These are phyloP conservation scores for Boletales sp. DNA, from an alignment of 768 basidiomycete species.

Conservation along the genomic window DNA sequence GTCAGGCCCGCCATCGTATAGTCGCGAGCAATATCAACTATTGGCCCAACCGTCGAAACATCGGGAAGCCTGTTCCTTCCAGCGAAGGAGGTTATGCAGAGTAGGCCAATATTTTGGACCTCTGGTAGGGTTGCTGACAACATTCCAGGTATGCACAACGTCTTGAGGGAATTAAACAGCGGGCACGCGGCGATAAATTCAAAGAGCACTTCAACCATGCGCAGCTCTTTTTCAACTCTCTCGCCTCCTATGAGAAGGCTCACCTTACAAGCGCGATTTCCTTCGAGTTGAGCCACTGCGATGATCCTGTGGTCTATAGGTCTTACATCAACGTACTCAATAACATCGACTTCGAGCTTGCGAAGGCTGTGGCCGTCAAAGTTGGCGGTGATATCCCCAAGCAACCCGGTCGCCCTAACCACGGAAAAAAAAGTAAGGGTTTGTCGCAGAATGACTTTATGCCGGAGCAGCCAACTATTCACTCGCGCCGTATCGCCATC, in stretches of 20 bases:
- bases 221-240: slow-evolving; percentile 82
- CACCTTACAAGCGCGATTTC: slow-evolving; percentile 69
- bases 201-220: slow-evolving; percentile 73
- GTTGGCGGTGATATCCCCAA: slow-evolving; percentile 61
- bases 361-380: slow-evolving; percentile 59
- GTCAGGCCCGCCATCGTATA: slow-evolving; percentile 54
- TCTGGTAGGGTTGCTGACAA: slow-evolving; percentile 8
- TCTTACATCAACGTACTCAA: slow-evolving; percentile 65
- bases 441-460: slow-evolving; percentile 59
- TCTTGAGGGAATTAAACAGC: slow-evolving; percentile 51
- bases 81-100: slow-evolving; percentile 57
- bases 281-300: slow-evolving; percentile 84
- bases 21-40: slow-evolving; percentile 65
- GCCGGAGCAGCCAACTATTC: slow-evolving; percentile 56
- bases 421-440: slow-evolving; percentile 51
- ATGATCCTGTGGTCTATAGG: slow-evolving; percentile 68
- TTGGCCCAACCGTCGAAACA: slow-evolving; percentile 71
- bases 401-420: slow-evolving; percentile 47
- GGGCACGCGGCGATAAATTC: slow-evolving; percentile 70
- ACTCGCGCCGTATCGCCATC: slow-evolving; percentile 71
- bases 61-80: slow-evolving; percentile 44
- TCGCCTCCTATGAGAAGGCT: slow-evolving; percentile 61
- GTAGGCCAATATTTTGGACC: slow-evolving; percentile 29
- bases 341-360: slow-evolving; percentile 72
- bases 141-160: slow-evolving; percentile 44